A percentile compares a stretch with the other conserved stretches of the same genome.
Conservation (phyloP, 306 rosid genomes). For the Dalbergia cochinchinensis region DNA sequence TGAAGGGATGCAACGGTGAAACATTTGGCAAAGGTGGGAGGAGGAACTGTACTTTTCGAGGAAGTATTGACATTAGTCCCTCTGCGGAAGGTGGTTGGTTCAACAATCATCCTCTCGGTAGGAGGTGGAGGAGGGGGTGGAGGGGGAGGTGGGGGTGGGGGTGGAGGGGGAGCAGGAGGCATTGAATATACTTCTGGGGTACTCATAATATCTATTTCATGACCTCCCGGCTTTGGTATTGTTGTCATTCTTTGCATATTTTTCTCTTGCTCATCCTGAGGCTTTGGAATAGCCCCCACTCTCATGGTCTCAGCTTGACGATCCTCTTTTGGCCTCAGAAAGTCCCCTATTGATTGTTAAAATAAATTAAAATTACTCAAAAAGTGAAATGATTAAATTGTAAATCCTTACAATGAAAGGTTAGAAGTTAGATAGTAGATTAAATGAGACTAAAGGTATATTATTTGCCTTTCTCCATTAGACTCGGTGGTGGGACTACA, state of each 20-base stretch:
- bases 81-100: conserved; percentile 58
- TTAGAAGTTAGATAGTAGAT: conserved; percentile 15
- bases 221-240: conserved; percentile 61
- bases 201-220: conserved; percentile 60
- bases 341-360: conserved; percentile 57
- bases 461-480: conserved; percentile 70
- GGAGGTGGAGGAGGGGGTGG: conserved; percentile 61
- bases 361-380: conserved; percentile 33
- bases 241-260: conserved; percentile 57
- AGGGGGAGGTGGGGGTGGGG: conserved; percentile 59
- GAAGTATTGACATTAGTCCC: conserved; percentile 56
- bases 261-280: conserved; percentile 57
- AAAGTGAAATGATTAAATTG: conserved; percentile 10
- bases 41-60: conserved; percentile 46
- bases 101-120: conserved; percentile 65
- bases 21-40: conserved; percentile 66
- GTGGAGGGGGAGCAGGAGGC: conserved; percentile 47
- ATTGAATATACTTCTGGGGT: conserved; percentile 59
- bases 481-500: conserved; percentile 61
- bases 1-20: conserved; percentile 92
- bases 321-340: conserved; percentile 62
- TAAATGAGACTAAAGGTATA: conserved; percentile 33
- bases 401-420: conserved; percentile 19
- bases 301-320: conserved; percentile 60
- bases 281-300: conserved; percentile 64